Evolutionary conservation across 352 stramenopile genomes (phyloP).

Genomic region (Globisporangium echinulatum): DNA sequence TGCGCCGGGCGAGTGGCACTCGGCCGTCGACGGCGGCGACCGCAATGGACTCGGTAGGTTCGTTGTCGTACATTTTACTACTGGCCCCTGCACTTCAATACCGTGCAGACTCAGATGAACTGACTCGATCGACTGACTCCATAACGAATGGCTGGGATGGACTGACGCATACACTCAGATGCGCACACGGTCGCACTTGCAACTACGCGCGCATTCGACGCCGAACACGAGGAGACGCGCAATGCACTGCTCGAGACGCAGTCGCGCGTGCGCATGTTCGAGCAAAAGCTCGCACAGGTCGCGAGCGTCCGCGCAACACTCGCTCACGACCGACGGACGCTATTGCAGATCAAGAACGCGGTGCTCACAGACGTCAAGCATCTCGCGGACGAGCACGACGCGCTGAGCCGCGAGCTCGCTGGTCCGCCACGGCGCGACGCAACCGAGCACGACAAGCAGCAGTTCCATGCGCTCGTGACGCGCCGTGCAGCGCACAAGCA

Average conservation of each 20-base stretch:
- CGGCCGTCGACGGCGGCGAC: slow-evolving; percentile 31
- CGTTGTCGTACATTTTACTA: not conserved
- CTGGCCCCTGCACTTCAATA: too few species aligned
- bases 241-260: slow-evolving; percentile 45
- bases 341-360: slow-evolving; percentile 42
- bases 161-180: slow-evolving; percentile 18
- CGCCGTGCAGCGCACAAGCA: slow-evolving; percentile 34
- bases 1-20: slow-evolving; percentile 52
- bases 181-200: slow-evolving; percentile 46
- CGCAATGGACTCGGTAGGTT: slow-evolving; percentile 40
- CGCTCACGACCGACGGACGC: slow-evolving; percentile 30
- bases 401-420: slow-evolving; percentile 34
- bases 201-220: slow-evolving; percentile 28
- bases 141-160: not conserved
- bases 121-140: too few species aligned
- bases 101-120: too few species aligned
- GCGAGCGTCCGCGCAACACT: slow-evolving; percentile 33
- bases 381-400: slow-evolving; percentile 37
- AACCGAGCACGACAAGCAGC: slow-evolving; percentile 46
- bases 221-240: slow-evolving; percentile 43
- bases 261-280: slow-evolving; percentile 37
- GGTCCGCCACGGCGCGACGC: slow-evolving; percentile 61
- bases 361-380: slow-evolving; percentile 45
- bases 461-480: slow-evolving; percentile 52
- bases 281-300: slow-evolving; percentile 50